A percentile compares a stretch with the other conserved stretches of the same genome.
Evolutionary conservation across 2,329 filamentous ascomycete species (phyloP).

Genomic region (Fusarium subglutinans): DNA sequence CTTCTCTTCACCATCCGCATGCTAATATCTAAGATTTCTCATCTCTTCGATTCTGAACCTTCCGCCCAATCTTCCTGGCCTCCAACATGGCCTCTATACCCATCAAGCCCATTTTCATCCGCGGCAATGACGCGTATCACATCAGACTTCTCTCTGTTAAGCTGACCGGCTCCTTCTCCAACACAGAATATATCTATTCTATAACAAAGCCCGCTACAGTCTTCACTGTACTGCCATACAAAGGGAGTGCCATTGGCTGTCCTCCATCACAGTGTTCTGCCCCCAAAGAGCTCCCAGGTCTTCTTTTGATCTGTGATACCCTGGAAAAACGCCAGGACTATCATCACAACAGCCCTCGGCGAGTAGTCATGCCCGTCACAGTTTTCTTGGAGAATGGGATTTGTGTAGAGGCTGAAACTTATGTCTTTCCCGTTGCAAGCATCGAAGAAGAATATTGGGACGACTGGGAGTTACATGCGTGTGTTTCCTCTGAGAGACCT

Average conservation of each 20-base stretch:
- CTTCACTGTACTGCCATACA: not conserved
- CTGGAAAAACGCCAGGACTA: not conserved
- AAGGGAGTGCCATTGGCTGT: not conserved
- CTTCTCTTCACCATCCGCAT: not conserved
- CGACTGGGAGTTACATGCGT: not conserved
- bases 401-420: not conserved
- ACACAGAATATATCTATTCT: not conserved
- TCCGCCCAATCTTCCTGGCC: fast-evolving
- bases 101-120: not conserved
- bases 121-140: not conserved
- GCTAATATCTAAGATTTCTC: too few species aligned
- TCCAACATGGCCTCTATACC: not conserved
- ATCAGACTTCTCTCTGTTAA: not conserved
- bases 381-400: not conserved
- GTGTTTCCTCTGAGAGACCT: not conserved
- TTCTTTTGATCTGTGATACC: not conserved
- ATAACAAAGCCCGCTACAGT: not conserved
- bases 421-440: not conserved
- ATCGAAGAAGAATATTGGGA: not conserved
- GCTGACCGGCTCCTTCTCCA: not conserved
- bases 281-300: not conserved
- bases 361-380: not conserved
- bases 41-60: not conserved
- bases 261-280: too few species aligned
- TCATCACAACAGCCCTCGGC: not conserved